Percentiles rank a stretch among this genome's conserved stretches.
Evolutionary conservation across 164 flowering plant genomes (phyloP).

Genomic region (Berberis thunbergii): DNA sequence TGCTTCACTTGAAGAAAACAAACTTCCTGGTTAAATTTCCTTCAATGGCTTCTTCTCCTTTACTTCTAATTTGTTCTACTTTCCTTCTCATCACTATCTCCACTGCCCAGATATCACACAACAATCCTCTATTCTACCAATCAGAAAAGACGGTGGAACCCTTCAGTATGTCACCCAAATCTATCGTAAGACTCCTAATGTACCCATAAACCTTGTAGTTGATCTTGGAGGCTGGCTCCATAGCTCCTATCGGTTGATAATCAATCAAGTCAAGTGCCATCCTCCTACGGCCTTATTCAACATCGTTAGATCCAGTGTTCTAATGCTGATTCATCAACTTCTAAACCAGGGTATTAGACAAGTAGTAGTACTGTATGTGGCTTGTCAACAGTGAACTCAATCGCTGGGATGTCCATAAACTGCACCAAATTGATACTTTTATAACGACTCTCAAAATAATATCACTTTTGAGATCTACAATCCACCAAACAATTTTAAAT

Average conservation of each 20-base stretch:
- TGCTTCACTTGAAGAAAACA: too few relatives aligned
- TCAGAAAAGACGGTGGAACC: slow-evolving; percentile 22
- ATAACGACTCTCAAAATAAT: too few relatives aligned
- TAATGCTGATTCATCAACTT: slow-evolving; percentile 1
- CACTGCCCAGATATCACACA: not conserved
- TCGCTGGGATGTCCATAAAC: slow-evolving; percentile 4
- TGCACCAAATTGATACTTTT: too few relatives aligned
- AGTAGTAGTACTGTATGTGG: slow-evolving; percentile 4
- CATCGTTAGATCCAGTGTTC: slow-evolving; percentile 25
- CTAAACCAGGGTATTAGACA: not conserved
- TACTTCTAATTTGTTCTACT: not conserved
- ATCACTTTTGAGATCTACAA: too few relatives aligned
- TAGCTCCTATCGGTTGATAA: slow-evolving; percentile 24
- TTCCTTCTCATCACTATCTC: not conserved
- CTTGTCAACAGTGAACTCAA: slow-evolving; percentile 13
- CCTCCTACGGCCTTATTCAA: slow-evolving; percentile 9
- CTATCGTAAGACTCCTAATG: slow-evolving; percentile 20
- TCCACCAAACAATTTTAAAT: too few relatives aligned
- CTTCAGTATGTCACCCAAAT: slow-evolving; percentile 22
- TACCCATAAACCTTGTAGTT: slow-evolving; percentile 13
- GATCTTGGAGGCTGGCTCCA: slow-evolving; percentile 24
- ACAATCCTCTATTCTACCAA: slow-evolving; percentile 17
- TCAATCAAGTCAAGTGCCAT: not conserved
- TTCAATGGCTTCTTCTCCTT: slow-evolving; percentile 5
- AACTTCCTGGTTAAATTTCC: too few relatives aligned